phyloP scores from a whole-genome alignment of 306 rosid species.

The Lagenaria siceraria region DNA sequence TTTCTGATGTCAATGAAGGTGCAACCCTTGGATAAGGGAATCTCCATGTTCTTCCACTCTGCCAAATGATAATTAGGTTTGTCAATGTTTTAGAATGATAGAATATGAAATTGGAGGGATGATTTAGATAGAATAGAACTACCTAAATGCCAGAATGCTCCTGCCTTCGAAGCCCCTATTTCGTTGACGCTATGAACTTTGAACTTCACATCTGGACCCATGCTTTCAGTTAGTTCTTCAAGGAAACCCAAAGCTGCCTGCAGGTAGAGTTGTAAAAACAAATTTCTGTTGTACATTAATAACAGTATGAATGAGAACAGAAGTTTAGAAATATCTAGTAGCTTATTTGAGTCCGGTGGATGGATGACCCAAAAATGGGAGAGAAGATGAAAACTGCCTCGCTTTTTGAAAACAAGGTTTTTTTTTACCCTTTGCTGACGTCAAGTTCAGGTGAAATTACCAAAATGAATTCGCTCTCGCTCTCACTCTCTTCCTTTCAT shows the following conservation, averaged over 20 bases:
- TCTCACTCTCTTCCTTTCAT: no score
- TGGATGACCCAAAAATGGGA: no score
- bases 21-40: slow-evolving; percentile 88
- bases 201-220: slow-evolving; percentile 70
- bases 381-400: no score
- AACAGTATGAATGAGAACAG: background rate
- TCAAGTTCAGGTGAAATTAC: no score
- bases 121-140: background rate
- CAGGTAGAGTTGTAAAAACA: background rate
- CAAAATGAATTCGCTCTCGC: no score
- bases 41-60: slow-evolving; percentile 58
- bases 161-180: slow-evolving; percentile 42
- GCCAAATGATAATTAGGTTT: slow-evolving; percentile 6
- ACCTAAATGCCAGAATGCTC: slow-evolving; percentile 75
- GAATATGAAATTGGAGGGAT: background rate
- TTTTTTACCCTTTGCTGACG: no score
- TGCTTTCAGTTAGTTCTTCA: slow-evolving; percentile 36
- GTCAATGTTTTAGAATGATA: background rate
- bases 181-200: slow-evolving; percentile 27
- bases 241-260: slow-evolving; percentile 56
- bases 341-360: no score
- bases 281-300: background rate
- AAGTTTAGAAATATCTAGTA: no score
- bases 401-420: no score
- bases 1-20: slow-evolving; percentile 49